Base-by-base conservation (phyloP, 2,329 filamentous ascomycete species). In the Alternaria sp. region DNA sequence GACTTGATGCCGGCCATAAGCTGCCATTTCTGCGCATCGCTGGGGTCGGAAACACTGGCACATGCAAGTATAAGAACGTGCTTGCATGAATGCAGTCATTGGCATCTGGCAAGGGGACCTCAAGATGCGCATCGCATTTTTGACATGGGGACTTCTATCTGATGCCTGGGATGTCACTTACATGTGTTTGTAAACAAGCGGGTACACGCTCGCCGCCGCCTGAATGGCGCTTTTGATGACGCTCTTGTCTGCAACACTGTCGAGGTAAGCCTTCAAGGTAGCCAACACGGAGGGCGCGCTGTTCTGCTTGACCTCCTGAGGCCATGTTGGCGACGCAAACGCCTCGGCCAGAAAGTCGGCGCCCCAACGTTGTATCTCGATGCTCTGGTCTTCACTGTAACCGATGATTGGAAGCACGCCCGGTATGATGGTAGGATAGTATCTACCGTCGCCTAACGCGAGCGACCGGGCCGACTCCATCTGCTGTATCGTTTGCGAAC, bases 271-370 rank as follows among this genome's bases (percentile, higher is more conserved):
- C 63, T 78, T 79, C 60, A 99, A 79, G 26, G 90, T 91, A 67
- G 92, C 89, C 71, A 99, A 80, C 58, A 96, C 91, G 60, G 87
- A 85, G 59, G 92, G 82, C 66, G 89, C 88, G 80, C 95, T 83
- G 61, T 88, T 88, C 82, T 87, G 92, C 83, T 98, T 99, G 77
- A 91, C 88, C 51, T 89, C 84, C 58, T 86, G 83, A 21, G 89
- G 82, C 70, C 98, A 84, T 23, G 90, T 87, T n/a, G 96, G 95
- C 60, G 92, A 96, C 56, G 95, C 90, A 80, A 99, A 98, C 2
- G 93, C 93, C 81, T 99, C 95, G 56, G 94, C 93, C 41, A 99
- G 83, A 74, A 99, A 99, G 61, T 97, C 93, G 63, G 93, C 90
- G 26, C 94, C 95, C 95, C 95, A 99, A 89, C 93, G 84, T 78